phyloP scores from a whole-genome alignment of 495 filamentous ascomycete species.

The Neurospora sp. region DNA sequence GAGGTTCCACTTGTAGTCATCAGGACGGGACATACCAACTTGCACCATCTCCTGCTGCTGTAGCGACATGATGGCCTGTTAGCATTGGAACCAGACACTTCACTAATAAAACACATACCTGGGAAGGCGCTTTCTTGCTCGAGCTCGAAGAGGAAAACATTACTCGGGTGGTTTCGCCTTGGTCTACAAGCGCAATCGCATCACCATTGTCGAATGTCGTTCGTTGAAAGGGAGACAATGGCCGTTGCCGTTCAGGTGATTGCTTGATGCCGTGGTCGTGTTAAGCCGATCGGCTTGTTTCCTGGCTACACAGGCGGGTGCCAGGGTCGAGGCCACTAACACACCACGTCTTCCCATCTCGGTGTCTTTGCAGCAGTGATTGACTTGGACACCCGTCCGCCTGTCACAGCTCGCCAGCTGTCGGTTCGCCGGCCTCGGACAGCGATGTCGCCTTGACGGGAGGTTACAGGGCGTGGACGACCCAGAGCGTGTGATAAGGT shows the following conservation, averaged over 20 bases:
- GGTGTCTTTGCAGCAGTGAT: background rate
- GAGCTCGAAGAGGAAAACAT: conserved; percentile 49
- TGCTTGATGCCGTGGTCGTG: background rate
- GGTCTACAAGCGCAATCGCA: background rate
- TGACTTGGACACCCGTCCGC: background rate
- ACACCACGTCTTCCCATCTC: background rate
- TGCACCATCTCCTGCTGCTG: conserved; percentile 88
- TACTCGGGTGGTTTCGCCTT: background rate
- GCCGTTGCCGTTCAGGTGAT: background rate
- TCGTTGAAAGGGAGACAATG: background rate
- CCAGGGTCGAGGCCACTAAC: background rate
- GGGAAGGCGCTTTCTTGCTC: conserved; percentile 60
- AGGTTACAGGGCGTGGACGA: background rate
- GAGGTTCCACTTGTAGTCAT: conserved; percentile 14
- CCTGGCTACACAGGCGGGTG: background rate
- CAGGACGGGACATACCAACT: conserved; percentile 61
- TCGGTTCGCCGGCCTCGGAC: background rate
- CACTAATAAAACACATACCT: conserved; percentile 43
- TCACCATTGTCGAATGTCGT: background rate
- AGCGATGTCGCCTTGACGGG: background rate
- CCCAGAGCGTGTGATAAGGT: background rate
- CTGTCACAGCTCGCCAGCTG: background rate
- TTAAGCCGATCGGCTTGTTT: background rate
- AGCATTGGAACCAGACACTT: conserved; percentile 3
- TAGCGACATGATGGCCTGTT: conserved; percentile 18